These are phyloP conservation scores for Eucalyptus polybractea DNA, from an alignment of 345 rosid genomes.

Conservation along the genomic window DNA sequence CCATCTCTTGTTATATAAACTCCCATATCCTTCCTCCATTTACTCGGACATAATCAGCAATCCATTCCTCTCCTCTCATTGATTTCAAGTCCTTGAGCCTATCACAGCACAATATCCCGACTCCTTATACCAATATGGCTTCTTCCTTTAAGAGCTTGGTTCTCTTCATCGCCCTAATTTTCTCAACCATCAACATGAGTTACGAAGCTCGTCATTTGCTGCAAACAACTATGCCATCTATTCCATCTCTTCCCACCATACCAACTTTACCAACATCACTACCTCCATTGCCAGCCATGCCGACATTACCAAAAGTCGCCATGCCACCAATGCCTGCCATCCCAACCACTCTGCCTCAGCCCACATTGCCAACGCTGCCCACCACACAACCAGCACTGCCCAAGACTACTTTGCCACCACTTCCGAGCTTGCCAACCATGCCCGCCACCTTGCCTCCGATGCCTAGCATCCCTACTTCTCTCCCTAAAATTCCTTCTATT, in stretches of 20 bases:
- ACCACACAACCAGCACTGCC: background rate
- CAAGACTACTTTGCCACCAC: background rate
- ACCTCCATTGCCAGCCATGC: background rate
- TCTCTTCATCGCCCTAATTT: background rate
- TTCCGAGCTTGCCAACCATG: background rate
- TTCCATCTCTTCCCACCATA: background rate
- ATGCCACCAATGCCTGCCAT: background rate
- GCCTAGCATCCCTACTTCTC: background rate
- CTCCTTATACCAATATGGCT: background rate
- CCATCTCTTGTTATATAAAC: background rate
- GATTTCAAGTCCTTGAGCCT: background rate
- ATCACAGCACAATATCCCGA: background rate
- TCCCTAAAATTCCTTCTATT: background rate
- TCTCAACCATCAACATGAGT: background rate
- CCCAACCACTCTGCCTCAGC: background rate
- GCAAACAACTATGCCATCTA: background rate
- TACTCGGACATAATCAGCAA: background rate
- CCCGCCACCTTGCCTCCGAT: background rate
- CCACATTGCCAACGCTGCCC: background rate
- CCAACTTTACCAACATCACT: background rate
- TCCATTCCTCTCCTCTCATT: background rate
- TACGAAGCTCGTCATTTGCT: constrained; percentile 3
- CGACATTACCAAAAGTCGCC: background rate
- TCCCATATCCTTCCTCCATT: background rate
- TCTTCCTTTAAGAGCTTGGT: background rate